Percentiles rank a stretch among this genome's conserved stretches.
phyloP scores from a whole-genome alignment of 2,329 filamentous ascomycete genomes.

The Penicillium glabrum region DNA sequence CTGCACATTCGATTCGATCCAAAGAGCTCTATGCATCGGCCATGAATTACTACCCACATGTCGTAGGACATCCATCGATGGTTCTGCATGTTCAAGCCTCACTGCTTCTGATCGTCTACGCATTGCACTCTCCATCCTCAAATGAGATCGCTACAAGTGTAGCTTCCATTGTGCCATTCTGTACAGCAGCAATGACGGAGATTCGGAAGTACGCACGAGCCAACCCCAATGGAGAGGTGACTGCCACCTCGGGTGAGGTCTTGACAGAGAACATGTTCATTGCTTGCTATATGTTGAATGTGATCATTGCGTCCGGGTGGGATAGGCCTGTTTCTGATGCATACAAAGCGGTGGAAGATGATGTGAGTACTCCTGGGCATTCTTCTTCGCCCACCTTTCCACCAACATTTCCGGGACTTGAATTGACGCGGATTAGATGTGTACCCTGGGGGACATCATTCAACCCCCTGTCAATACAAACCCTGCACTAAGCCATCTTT shows the following conservation, averaged over 20 bases:
- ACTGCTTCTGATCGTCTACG: slow-evolving; percentile 27
- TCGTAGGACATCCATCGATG: slow-evolving; percentile 26
- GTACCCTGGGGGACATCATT: slow-evolving; percentile 22
- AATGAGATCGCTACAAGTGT: slow-evolving; percentile 27
- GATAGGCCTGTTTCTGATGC: slow-evolving; percentile 27
- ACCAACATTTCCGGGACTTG: background rate
- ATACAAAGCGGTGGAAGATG: slow-evolving; percentile 26
- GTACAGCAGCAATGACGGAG: slow-evolving; percentile 26
- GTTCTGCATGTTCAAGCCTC: slow-evolving; percentile 30
- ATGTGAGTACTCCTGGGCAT: slow-evolving; percentile 14
- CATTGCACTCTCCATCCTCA: slow-evolving; percentile 27
- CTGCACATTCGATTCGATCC: slow-evolving; percentile 20
- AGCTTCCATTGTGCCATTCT: slow-evolving; percentile 28
- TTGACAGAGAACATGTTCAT: slow-evolving; percentile 29
- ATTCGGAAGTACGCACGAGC: slow-evolving; percentile 19
- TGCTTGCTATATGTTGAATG: slow-evolving; percentile 30
- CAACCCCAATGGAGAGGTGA: slow-evolving; percentile 8
- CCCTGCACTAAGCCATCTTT: slow-evolving; percentile 25
- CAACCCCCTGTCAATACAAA: slow-evolving; percentile 18
- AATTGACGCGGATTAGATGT: slow-evolving; percentile 16
- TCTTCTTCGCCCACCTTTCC: background rate
- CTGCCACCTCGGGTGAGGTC: slow-evolving; percentile 9
- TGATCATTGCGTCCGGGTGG: slow-evolving; percentile 29
- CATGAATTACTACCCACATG: slow-evolving; percentile 26
- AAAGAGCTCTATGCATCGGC: slow-evolving; percentile 25